Percentiles rank a stretch among this genome's conserved stretches.
Conservation (phyloP, 208 protist species). For the Crithidia acanthocephali region DNA sequence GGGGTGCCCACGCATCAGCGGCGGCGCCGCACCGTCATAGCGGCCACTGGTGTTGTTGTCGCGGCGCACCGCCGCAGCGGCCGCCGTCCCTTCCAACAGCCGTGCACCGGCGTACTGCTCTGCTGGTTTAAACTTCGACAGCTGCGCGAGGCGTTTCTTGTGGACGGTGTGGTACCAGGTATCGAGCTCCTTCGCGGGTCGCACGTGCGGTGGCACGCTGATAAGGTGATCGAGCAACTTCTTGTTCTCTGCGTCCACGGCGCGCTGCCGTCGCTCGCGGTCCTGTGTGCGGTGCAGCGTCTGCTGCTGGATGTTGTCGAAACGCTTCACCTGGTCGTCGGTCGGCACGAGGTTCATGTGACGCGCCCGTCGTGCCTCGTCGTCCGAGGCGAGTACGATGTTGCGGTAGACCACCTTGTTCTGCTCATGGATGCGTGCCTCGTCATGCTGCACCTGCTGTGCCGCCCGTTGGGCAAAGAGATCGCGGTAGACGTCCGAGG, state of each 20-base stretch:
- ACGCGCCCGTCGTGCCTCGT: conserved; percentile 30
- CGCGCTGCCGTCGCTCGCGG: conserved; percentile 22
- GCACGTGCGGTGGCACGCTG: conserved; percentile 30
- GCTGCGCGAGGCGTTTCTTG: conserved; percentile 39
- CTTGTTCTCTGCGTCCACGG: conserved; percentile 36
- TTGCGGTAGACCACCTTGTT: conserved; percentile 46
- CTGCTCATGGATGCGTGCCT: conserved; percentile 36
- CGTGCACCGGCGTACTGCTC: conserved; percentile 58
- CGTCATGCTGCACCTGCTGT: conserved; percentile 44
- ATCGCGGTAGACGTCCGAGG: conserved; percentile 29
- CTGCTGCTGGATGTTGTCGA: conserved; percentile 50
- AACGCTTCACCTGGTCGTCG: conserved; percentile 26
- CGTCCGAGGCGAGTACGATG: conserved; percentile 44
- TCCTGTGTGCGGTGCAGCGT: conserved; percentile 29
- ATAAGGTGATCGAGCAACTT: conserved; percentile 47
- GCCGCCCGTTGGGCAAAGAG: conserved; percentile 41
- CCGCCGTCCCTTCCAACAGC: conserved; percentile 32
- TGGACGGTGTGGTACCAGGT: conserved; percentile 58
- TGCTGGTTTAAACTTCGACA: conserved; percentile 51
- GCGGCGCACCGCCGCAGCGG: background rate
- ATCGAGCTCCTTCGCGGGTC: conserved; percentile 40
- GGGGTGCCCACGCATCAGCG: conserved; percentile 44
- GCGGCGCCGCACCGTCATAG: conserved; percentile 12
- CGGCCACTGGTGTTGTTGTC: background rate
- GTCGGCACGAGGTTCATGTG: conserved; percentile 57